Conservation (phyloP, 2,329 filamentous ascomycete species). For the Stenocarpella maydis region DNA sequence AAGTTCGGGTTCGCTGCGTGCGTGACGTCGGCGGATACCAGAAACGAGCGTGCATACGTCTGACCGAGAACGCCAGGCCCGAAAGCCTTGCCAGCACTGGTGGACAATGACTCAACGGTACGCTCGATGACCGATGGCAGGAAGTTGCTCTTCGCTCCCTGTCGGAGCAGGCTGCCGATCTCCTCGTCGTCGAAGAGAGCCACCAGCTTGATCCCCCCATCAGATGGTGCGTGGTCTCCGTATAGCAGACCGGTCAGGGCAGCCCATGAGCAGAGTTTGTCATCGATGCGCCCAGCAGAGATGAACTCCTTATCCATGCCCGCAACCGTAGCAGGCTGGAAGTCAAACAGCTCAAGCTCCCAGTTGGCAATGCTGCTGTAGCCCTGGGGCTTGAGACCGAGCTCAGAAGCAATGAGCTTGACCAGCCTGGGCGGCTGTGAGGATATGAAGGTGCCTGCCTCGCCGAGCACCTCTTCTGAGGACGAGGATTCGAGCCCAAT, state of each 20-base stretch:
- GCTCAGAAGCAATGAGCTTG: slow-evolving; percentile 78
- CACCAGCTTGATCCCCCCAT: slow-evolving; percentile 84
- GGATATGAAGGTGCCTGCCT: slow-evolving; percentile 75
- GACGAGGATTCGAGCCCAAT: slow-evolving; percentile 77
- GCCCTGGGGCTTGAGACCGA: slow-evolving; percentile 70
- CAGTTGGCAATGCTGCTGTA: slow-evolving; percentile 86
- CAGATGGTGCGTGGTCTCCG: slow-evolving; percentile 62
- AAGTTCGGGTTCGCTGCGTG: slow-evolving; percentile 98
- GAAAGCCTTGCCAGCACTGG: slow-evolving; percentile 56
- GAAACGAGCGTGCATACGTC: slow-evolving; percentile 90
- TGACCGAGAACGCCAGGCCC: slow-evolving; percentile 74
- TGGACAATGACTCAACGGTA: slow-evolving; percentile 72
- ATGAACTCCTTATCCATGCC: slow-evolving; percentile 94
- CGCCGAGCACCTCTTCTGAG: slow-evolving; percentile 60
- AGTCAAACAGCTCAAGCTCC: slow-evolving; percentile 96
- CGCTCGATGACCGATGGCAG: slow-evolving; percentile 83
- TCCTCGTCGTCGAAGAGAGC: slow-evolving; percentile 98
- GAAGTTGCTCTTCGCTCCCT: slow-evolving; percentile 91
- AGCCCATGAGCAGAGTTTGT: slow-evolving; percentile 96
- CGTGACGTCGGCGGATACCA: slow-evolving; percentile 91
- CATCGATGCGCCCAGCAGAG: slow-evolving; percentile 93
- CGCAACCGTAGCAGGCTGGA: slow-evolving; percentile 82
- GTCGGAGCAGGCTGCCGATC: slow-evolving; percentile 88
- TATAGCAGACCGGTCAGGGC: slow-evolving; percentile 85
- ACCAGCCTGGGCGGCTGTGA: slow-evolving; percentile 89